Conservation (phyloP, 345 rosid genomes). For the Sonneratia alba region DNA sequence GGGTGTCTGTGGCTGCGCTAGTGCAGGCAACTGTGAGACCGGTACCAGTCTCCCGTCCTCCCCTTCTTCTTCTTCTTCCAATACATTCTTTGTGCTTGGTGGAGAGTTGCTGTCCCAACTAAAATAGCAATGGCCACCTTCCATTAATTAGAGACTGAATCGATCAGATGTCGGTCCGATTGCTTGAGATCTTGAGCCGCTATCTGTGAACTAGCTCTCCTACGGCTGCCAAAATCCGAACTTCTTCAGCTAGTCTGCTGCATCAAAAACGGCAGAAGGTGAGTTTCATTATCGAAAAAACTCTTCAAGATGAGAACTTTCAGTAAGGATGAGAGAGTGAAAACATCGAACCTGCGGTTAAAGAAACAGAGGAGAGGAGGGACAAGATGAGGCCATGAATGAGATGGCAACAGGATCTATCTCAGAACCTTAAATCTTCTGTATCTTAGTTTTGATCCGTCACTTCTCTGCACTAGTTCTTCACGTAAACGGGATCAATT, state of each 20-base stretch:
- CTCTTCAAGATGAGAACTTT: neutral
- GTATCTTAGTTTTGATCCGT: neutral
- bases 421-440: neutral
- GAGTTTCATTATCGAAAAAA: neutral
- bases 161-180: neutral
- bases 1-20: constrained; percentile 75
- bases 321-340: no score
- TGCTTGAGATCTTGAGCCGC: neutral
- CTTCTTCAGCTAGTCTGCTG: neutral
- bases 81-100: constrained; percentile 29
- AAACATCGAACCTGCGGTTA: neutral
- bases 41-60: constrained; percentile 38
- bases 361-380: neutral
- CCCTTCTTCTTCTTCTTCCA: constrained; percentile 31
- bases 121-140: constrained; percentile 15
- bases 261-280: neutral
- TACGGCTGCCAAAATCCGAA: neutral
- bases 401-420: neutral
- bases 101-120: constrained; percentile 31
- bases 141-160: constrained; percentile 27
- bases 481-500: neutral
- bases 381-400: neutral
- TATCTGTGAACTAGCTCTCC: neutral
- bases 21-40: constrained; percentile 32
- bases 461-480: neutral